Conservation (phyloP, 2,329 filamentous ascomycete genomes). For the Aspergillus bombycis region DNA sequence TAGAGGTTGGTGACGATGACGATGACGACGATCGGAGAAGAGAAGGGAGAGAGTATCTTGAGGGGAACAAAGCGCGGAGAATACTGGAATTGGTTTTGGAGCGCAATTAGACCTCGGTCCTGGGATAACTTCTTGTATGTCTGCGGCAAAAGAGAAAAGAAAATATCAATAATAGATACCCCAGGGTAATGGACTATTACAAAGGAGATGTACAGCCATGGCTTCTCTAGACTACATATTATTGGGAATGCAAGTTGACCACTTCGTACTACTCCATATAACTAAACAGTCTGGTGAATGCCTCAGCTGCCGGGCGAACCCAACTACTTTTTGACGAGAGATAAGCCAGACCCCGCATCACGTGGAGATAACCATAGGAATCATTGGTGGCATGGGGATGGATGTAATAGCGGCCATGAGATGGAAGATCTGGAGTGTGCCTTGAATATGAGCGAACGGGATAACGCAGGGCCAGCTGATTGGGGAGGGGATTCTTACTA, state of each 20-base stretch:
- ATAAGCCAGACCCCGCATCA: conserved; percentile 27
- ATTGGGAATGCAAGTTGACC: neutral
- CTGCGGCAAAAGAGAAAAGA: neutral
- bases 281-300: neutral
- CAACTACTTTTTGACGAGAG: neutral
- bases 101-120: conserved; percentile 9
- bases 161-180: conserved; percentile 13
- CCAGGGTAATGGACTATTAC: neutral
- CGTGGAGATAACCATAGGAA: conserved; percentile 18
- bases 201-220: neutral
- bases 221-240: neutral
- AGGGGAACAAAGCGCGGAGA: conserved; percentile 42
- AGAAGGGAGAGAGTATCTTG: conserved; percentile 47
- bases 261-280: neutral
- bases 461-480: neutral
- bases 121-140: conserved; percentile 3
- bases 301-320: neutral
- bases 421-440: neutral
- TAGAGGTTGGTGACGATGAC: conserved; percentile 46
- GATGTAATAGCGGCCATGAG: neutral
- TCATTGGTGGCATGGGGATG: conserved; percentile 20
- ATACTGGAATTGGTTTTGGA: conserved; percentile 39
- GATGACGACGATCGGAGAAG: conserved; percentile 34
- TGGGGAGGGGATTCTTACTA: neutral
- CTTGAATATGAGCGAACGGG: neutral